These are phyloP conservation scores for Pecoramyces ruminantium DNA, from an alignment of 192 early-diverging fungal species.

Conservation along the genomic window DNA sequence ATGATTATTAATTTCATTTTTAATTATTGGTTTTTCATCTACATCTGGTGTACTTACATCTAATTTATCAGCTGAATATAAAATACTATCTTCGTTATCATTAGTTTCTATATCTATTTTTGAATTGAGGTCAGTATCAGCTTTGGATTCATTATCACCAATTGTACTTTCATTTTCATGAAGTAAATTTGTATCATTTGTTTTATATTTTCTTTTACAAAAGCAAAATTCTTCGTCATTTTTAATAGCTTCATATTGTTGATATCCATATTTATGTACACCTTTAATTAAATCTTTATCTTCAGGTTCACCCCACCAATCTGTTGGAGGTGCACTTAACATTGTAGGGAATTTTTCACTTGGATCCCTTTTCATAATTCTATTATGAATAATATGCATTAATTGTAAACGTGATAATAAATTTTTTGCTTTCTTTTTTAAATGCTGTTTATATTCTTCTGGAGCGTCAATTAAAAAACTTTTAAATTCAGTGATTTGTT, in stretches of 20 bases:
- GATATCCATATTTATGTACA: constrained; percentile 65
- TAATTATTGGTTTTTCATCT: constrained; percentile 1
- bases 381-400: constrained; percentile 54
- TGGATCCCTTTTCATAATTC: constrained; percentile 34
- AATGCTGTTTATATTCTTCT: constrained; percentile 57
- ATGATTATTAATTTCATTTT: no score
- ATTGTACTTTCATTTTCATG: constrained; percentile 7
- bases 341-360: constrained; percentile 15
- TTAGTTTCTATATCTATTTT: not conserved
- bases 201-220: constrained; percentile 13
- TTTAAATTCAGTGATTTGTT: constrained; percentile 34
- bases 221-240: not conserved
- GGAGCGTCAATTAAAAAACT: constrained; percentile 53
- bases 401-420: constrained; percentile 54
- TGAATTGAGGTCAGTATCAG: not conserved
- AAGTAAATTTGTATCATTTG: constrained; percentile 19
- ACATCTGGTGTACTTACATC: not conserved
- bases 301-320: constrained; percentile 60
- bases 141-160: not conserved
- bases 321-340: constrained; percentile 21
- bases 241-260: constrained; percentile 16
- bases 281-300: constrained; percentile 65
- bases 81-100: not conserved
- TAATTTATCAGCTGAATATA: not conserved
- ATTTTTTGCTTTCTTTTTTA: constrained; percentile 52